Evolutionary conservation across 2,329 filamentous ascomycete species (phyloP).

Genomic region (Botryotinia convoluta): DNA sequence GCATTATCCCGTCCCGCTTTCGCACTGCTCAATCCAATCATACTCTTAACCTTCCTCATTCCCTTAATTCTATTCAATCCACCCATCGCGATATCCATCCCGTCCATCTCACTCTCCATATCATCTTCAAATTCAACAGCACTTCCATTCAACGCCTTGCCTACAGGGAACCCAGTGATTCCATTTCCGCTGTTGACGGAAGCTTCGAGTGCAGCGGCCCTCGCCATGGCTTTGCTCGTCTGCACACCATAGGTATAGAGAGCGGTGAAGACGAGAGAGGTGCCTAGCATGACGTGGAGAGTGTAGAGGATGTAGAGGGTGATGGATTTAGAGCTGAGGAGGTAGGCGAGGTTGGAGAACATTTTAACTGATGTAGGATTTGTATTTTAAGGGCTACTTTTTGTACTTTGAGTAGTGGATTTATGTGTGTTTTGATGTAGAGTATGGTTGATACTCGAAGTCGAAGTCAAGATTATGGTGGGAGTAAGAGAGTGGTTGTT

Average conservation of each 20-base stretch:
- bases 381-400: background rate
- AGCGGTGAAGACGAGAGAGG: constrained; percentile 17
- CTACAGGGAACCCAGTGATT: background rate
- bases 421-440: background rate
- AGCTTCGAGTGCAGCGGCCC: constrained; percentile 2
- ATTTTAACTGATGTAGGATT: background rate
- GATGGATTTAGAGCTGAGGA: constrained; percentile 17
- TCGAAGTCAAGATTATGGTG: background rate
- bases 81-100: background rate
- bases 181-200: background rate
- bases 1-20: background rate
- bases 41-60: constrained; percentile 1
- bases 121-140: constrained; percentile 4
- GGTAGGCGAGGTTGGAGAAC: constrained; percentile 18
- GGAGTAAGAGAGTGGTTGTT: background rate
- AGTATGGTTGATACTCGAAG: background rate
- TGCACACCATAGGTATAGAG: constrained; percentile 15
- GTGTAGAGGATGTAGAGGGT: constrained; percentile 19
- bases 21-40: background rate
- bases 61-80: background rate
- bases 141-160: background rate
- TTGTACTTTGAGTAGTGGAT: background rate
- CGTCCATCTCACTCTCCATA: background rate
- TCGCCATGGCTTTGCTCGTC: constrained; percentile 17
- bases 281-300: constrained; percentile 17